Evolutionary conservation across 1,139 yeast genomes (phyloP), one percentile per base, ranked within the genome.

Genomic region (Yamadazyma oceani): DNA sequence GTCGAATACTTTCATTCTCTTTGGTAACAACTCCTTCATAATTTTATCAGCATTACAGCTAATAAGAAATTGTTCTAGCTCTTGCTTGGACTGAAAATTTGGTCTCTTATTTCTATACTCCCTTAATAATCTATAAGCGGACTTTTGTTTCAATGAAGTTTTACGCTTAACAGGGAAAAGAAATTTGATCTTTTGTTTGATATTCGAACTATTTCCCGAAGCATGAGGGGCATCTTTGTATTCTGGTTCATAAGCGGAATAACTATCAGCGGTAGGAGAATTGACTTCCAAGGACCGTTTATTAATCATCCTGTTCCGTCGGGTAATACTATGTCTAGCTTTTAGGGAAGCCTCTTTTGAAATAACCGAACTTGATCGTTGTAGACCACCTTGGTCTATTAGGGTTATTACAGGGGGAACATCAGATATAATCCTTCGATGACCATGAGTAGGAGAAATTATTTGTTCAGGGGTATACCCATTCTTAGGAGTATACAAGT

Each of bases 81-180:
- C 66, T 6, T 55, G 49, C 33, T 48, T 51, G 2, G 54, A 50
- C 10, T 49, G 41, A 41, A 69, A 69, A 22, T 59, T 56, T 16
- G 62, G 48, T 13, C 39, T 37, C n/a, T 39, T 48, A 13, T 42
- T 37, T 32, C 43, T 46, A 5, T 49, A 31, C 9, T 57, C 46
- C 24, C 42, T 41, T 17, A 50, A 34, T 13, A 45, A 35, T 24
- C 38, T 41, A 44, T 45, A 45, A 47, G 62, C 24, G 15, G 50
- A 22, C 45, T 43, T 19, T 44, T 49, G 51, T 40, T 64, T 66
- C 35, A 68, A 58, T 0, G 75, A 67, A 4, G 59, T 59, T 31
- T 57, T 57, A 28, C 74, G 46, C 34, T 51, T 57, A 2, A 68
- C 71, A 2, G 74, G 73, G 42, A 69, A 69, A 8, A 55, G 40